Evolutionary conservation across 2,329 filamentous ascomycete genomes (phyloP), one percentile per base, ranked within the genome.

Genomic region (Pochonia chlamydosporia): DNA sequence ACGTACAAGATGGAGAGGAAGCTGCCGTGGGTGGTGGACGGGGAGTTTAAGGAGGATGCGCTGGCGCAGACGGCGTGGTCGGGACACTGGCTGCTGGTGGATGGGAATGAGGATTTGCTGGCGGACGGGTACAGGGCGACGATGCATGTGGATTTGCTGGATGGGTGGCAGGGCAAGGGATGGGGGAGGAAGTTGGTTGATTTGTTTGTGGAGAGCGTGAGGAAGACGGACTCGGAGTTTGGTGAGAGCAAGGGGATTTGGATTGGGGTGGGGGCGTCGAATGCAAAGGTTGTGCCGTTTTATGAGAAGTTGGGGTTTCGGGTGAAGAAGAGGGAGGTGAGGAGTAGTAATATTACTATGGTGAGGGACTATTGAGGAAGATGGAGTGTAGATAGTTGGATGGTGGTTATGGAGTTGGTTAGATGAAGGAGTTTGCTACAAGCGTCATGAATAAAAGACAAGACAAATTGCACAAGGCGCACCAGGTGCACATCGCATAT

Each of bases 91-190:
- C 56, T 75, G 45, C 59, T 76, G 7, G 45, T 62, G 5, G 57
- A 63, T 37, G 66, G 59, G 30, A 68, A 66, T 49, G 59, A 57
- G 49, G 63, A 62, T 39, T 30, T 61, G 43, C 49, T 71, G 40
- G 61, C 57, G 14, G 48, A 53, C 43, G 31, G 31, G 13, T 72
- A 65, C 52, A 56, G 64, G 49, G 72, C 66, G 4, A 75, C 71
- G 48, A 66, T 76, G 72, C 74, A 76, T 58, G 72, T 76, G 44
- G 70, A 77, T 51, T 49, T 77, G 52, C 56, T 76, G 47, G 63
- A 63, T 24, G 56, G 48, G 48, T 71, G 57, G 54, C 71, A 73
- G 61, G 63, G 64, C 0, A 49, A 57, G 24, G 73, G 73, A 2
- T 76, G 71, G 71, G 73, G 74, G 4, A 56, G 64, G 47, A 59